Evolutionary conservation across 257 asterid species (phyloP), one percentile per base, ranked within the genome.

Genomic region (Solanum chiquidenum): DNA sequence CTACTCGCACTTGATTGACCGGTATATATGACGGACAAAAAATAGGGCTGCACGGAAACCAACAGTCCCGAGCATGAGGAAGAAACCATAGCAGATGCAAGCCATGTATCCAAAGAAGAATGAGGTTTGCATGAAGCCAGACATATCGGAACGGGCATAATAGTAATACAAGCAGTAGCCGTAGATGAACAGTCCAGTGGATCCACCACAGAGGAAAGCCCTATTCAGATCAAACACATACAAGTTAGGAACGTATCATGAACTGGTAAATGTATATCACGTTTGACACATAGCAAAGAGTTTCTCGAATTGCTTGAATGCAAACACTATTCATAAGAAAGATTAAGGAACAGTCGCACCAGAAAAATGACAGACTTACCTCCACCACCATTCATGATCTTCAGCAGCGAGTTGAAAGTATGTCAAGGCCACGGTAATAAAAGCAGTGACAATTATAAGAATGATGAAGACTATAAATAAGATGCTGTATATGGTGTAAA

Each of bases 361-460:
- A 64, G 46, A 2, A 74, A 86, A 52, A 38, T 73, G 20, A 40
- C 4, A 52, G 37, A 38, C 87, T 11, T 52, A 89, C 91, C 91
- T 89, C 91, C 91, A 89, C 91, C 91, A 89, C 91, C 89, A 89
- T 84, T 89, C 91, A 84, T 89, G 91, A 77, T 89, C 91, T 86
- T 89, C 91, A 46, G 91, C 91, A 64, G 89, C 91, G 13, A 89
- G 91, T 73, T 89, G 91, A 58, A 87, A 87, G 72, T 87, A 89
- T 52, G 90, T 89, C 85, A 89, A 55, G 21, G 91, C 91, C 77
- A 87, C 91, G 31, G 88, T 89, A 31, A 87, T 88, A 38, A 90
- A 90, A 37, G 90, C 90, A 34, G 91, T 88, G 84, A 90, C 90
- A 20, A 90, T 88, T 8, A 90, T 49, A 38, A 90, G 86, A 79